Conservation (phyloP, 495 filamentous ascomycete genomes). For the Corynascus novoguineensis region DNA sequence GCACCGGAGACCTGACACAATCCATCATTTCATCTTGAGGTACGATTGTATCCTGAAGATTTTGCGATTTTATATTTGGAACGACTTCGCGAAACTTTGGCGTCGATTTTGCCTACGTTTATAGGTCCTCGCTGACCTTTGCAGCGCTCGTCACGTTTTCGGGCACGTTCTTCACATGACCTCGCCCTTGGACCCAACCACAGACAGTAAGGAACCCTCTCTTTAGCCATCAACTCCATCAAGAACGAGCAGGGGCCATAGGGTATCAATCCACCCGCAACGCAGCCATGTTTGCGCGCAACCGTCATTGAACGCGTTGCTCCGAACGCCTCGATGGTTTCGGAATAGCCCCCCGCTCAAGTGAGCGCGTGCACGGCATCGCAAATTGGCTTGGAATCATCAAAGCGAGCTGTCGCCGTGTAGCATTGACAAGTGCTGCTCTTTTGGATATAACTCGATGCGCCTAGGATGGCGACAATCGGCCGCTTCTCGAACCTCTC, state of each 20-base stretch:
- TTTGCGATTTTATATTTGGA: not conserved
- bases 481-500: not conserved
- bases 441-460: not conserved
- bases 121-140: conserved; percentile 21
- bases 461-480: not conserved
- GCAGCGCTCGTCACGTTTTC: conserved; percentile 34
- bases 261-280: not conserved
- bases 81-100: conserved; percentile 9
- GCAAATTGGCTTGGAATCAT: not conserved
- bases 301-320: not conserved
- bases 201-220: conserved; percentile 21
- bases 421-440: not conserved
- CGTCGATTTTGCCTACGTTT: conserved; percentile 4
- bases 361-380: not conserved
- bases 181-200: conserved; percentile 32
- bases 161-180: conserved; percentile 37
- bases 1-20: conserved; percentile 2
- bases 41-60: conserved; percentile 13
- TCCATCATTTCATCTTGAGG: conserved; percentile 13
- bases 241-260: not conserved
- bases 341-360: not conserved
- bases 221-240: not conserved
- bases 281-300: not conserved
- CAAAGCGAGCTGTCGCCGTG: not conserved
- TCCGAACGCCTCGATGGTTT: not conserved